Base-by-base conservation (phyloP, 352 stramenopile species). In the Globisporangium carolinianum region DNA sequence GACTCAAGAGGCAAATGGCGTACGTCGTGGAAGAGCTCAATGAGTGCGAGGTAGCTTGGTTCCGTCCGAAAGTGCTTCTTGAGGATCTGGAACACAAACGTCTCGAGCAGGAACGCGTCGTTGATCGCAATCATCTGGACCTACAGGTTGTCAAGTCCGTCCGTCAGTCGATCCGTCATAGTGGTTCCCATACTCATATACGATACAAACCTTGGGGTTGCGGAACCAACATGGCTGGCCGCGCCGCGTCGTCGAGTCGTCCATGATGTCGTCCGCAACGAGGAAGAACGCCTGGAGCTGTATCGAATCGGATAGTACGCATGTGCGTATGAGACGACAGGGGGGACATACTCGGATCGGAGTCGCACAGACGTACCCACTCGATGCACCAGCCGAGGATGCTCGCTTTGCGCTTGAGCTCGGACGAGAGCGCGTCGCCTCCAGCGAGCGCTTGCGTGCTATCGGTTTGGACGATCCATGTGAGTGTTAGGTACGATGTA, bases 231-330 rank as follows among this genome's bases (percentile, higher is more conserved):
- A 99, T 51, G 96, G 93, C 66, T 98, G 81, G 18, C 97, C 96
- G 46, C 97, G 94, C 51, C 97, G 91, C 47, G 91, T 98, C 48
- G 97, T 78, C 35, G 87, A 98, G 6, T 87, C 86, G 75, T 99
- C 97, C 97, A 99, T 99, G 60, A 99, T 94, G 75, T 99, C 97
- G 72, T 99, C 97, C 0, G 96, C 96, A 4, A 99, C 93, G 10
- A 99, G 73, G 68, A 99, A 98, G 62, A 98, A 99, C n/a, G 97
- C 97, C 86, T 99, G 97, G 12, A 99, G 77, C 82, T 90, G 53
- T 32, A 32, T 32, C 24, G 24, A 32, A 32, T 32, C 24, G 2
- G 24, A 32, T 32, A 32, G 24, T 32, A 32, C 24, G 24, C 24
- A 10, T 12, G 18, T 12, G 6, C 48, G n/a, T 2, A 49, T 4